Evolutionary conservation across 2,329 filamentous ascomycete species (phyloP).

Genomic region (Ceratocystis diversiconidia): DNA sequence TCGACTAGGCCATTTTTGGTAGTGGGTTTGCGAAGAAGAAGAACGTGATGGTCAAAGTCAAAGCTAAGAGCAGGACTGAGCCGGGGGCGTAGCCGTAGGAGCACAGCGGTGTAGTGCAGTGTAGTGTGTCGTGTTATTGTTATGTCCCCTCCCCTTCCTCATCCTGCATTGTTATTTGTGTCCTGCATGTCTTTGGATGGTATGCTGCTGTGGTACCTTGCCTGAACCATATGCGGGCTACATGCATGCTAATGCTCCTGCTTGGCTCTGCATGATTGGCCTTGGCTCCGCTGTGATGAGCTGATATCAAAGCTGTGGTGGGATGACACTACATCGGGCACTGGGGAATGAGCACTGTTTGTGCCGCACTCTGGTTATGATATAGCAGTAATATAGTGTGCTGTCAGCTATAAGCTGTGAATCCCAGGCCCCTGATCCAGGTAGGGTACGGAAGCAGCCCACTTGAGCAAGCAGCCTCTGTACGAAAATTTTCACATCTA

Average conservation of each 20-base stretch:
- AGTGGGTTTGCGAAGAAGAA: too few relatives aligned
- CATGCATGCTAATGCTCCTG: constrained; percentile 3
- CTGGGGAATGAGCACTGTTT: too few relatives aligned
- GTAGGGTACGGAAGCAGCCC: background rate
- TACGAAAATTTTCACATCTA: background rate
- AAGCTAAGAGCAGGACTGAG: too few relatives aligned
- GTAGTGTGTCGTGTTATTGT: too few relatives aligned
- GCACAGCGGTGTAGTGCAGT: background rate
- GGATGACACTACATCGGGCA: too few relatives aligned
- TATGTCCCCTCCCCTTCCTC: background rate
- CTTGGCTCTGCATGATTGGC: background rate
- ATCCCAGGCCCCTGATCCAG: background rate
- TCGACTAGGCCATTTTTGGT: background rate
- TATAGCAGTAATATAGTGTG: too few relatives aligned
- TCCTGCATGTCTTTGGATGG: background rate
- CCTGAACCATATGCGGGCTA: background rate
- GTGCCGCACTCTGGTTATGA: too few relatives aligned
- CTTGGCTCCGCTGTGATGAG: too few relatives aligned
- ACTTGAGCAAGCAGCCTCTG: background rate
- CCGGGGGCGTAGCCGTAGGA: background rate
- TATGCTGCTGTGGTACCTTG: constrained; percentile 1
- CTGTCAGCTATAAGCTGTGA: too few relatives aligned
- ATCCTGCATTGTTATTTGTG: background rate
- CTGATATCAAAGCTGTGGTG: too few relatives aligned
- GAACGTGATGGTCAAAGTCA: too few relatives aligned